Evolutionary conservation across 2,329 filamentous ascomycete species (phyloP), one percentile per base, ranked within the genome.

Genomic region (Aureobasidium sp.): DNA sequence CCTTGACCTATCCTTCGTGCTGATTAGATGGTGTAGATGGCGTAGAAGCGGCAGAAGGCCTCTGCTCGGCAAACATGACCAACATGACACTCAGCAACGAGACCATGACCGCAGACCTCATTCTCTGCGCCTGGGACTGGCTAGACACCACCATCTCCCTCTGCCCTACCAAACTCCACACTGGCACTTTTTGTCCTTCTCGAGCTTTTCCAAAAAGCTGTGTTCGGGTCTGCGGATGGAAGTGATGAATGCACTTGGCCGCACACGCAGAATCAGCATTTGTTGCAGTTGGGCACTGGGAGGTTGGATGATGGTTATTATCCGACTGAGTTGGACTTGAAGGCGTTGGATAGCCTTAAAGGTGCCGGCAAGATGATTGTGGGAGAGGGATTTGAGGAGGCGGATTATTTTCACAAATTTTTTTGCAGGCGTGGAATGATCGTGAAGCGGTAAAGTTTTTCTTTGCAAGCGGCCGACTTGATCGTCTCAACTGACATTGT

Each of bases 111-210:
- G 17, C 17, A 27, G 25, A 25, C 6, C 24, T 34, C 3, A 52
- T 52, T 17, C 38, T 52, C 3, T 37, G 48, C 19, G 27, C 48
- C n/a, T 52, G 48, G 48, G 25, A 52, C 4, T 52, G 48, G 48
- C 34, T 40, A 2, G 48, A 52, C 10, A 17, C 6, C 10, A 32
- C 29, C 4, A 41, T 52, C 25, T 25, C 25, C 27, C 25, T 32
- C 1, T 25, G 41, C 1, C 17, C 48, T 6, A 27, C 32, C 5
- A 41, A 41, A 41, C 37, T 52, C 12, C 19, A 21, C 35, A n/a
- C 12, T 6, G 48, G 48, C 37, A 52, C 48, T 11, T 34, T n/a
- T 41, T 19, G 37, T 52, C 17, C 24, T 52, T 2, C 24, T 41
- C 48, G 48, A 41, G 11, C 8, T 40, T 0, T 32, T 52, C 25